Percentiles rank a stretch among this genome's conserved stretches.
Conservation (phyloP, 345 rosid genomes). For the Boechera retrofracta region DNA sequence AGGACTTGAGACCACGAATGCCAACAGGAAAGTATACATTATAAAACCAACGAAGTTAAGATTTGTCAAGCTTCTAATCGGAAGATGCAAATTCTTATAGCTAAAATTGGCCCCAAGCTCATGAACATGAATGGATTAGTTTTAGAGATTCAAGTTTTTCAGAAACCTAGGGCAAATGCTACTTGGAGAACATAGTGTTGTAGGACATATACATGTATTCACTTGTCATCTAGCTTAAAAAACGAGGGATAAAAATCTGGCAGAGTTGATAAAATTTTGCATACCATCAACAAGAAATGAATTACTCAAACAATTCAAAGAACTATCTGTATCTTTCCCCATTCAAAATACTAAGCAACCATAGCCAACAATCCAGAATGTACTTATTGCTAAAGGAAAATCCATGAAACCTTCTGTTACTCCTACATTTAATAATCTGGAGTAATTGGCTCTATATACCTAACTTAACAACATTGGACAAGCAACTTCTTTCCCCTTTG, state of each 20-base stretch:
- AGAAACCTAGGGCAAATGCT: conserved; percentile 14
- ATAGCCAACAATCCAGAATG: not conserved
- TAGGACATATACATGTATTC: not conserved
- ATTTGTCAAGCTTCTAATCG: not conserved
- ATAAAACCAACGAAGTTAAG: conserved; percentile 4
- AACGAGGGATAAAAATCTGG: not conserved
- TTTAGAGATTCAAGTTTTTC: conserved; percentile 21
- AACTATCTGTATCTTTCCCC: conserved; percentile 1
- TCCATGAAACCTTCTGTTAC: not conserved
- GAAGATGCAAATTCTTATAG: conserved; percentile 8
- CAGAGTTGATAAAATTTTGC: not conserved
- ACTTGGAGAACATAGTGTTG: conserved; percentile 1
- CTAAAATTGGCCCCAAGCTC: conserved; percentile 17
- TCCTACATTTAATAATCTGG: not conserved
- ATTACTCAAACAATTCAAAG: conserved; percentile 4
- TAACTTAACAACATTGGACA: conserved; percentile 4
- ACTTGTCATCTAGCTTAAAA: not conserved
- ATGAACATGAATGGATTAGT: conserved; percentile 1
- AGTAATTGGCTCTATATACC: conserved; percentile 5
- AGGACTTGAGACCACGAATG: conserved; percentile 1
- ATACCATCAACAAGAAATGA: not conserved
- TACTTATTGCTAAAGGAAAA: too few relatives aligned
- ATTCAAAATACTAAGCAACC: conserved; percentile 16
- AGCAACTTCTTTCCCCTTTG: not conserved
- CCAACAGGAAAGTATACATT: conserved; percentile 8